Evolutionary conservation across 331 rosid species (phyloP).

Genomic region (Saraca asoca): DNA sequence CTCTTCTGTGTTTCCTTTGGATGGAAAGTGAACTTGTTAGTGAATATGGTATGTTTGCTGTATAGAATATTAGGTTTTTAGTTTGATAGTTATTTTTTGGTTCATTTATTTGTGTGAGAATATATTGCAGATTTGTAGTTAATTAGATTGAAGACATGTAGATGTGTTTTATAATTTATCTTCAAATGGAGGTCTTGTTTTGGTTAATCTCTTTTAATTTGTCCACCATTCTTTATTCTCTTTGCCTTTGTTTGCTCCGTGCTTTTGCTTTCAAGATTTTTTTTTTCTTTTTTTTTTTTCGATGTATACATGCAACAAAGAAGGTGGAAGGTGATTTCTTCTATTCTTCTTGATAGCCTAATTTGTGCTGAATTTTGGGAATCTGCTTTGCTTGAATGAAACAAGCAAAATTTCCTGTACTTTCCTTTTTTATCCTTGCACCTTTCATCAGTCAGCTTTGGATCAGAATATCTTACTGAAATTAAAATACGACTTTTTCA

Average conservation of each 20-base stretch:
- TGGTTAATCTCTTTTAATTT: background rate
- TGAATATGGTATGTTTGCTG: no score
- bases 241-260: background rate
- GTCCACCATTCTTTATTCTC: background rate
- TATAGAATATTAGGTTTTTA: background rate
- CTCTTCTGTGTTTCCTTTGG: background rate
- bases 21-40: no score
- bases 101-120: background rate
- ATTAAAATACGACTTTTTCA: background rate
- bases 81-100: background rate
- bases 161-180: background rate
- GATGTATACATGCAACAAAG: no score
- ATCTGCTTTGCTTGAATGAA: background rate
- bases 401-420: background rate
- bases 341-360: background rate
- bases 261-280: no score
- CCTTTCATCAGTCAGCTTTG: background rate
- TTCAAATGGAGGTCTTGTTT: no score
- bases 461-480: no score
- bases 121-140: background rate
- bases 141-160: background rate
- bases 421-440: background rate
- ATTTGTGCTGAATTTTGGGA: background rate
- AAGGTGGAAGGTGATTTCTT: background rate
- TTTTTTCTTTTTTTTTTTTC: background rate